Base-by-base conservation (phyloP, 306 rosid genomes). In the Vicia villosa region DNA sequence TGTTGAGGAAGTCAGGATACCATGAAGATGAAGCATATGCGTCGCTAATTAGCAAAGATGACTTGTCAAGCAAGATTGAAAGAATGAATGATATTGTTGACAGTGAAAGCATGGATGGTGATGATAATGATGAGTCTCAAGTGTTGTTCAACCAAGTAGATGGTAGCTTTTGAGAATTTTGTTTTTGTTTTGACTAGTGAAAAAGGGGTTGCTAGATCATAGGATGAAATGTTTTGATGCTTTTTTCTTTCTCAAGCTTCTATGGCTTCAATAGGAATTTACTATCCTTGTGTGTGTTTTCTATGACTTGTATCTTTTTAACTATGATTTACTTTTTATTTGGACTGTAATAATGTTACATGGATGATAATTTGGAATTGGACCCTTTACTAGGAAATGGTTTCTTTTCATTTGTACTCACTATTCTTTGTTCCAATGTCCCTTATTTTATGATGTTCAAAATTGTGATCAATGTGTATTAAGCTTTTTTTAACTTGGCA, bases 1-100 rank as follows among this genome's bases (percentile, higher is more conserved):
- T 89, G 72, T 63, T 94, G 86, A 86, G 68, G 82, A 79, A 80
- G 52, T 81, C 95, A 3, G 83, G 79, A 59, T 41, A 47, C 73
- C 82, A 81, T 41, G 62, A 84, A 42, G 57, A 75, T 66, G 36
- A 77, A 81, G 62, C 32, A 30, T 91, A 84, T 82, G 91, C 88
- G 50, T 82, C 90, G 45, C 65, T 80, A 40, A 58, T 87, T 11
- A 91, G 89, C 15, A 28, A 69, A 10, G 68, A 74, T 47, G 85
- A 45, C 69, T 61, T 69, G 34, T 42, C 73, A 17, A 69, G 45
- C 37, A 63, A 37, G 66, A 47, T 57, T 42, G 65, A 73, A 63
- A 63, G 43, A 57, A 74, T 50, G 3, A 66, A 73, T 6, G 80
- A 30, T 57, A 65, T 73, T 26, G 62, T 4, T 42, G 82, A 74